Evolutionary conservation across 129 eudicot species (phyloP).

Genomic region (Erigeron canadensis): DNA sequence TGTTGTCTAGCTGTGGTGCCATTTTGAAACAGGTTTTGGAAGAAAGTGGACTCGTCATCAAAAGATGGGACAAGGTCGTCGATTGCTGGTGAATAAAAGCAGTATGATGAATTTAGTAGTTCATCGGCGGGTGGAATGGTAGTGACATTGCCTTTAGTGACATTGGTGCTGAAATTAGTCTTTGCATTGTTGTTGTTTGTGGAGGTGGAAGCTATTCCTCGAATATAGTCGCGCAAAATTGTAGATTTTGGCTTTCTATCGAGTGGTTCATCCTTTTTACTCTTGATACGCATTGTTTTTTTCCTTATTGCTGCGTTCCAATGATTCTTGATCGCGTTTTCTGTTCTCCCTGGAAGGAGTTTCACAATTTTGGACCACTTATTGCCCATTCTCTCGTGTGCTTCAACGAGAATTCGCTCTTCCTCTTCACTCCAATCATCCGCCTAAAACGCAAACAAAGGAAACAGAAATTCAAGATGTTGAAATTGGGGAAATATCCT

Average conservation of each 20-base stretch:
- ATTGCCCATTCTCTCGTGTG: slow-evolving; percentile 49
- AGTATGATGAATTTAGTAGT: not conserved
- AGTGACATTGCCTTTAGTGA: not conserved
- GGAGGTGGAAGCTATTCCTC: slow-evolving; percentile 24
- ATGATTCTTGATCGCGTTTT: slow-evolving; percentile 70
- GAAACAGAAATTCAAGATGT: not conserved
- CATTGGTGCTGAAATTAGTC: slow-evolving; percentile 8
- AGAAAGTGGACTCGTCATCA: slow-evolving; percentile 42
- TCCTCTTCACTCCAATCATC: slow-evolving; percentile 68
- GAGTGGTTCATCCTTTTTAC: slow-evolving; percentile 26
- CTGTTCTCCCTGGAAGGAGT: slow-evolving; percentile 65
- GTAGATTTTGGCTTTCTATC: slow-evolving; percentile 29
- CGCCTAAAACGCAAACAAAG: slow-evolving; percentile 34
- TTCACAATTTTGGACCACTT: slow-evolving; percentile 65
- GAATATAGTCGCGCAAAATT: slow-evolving; percentile 46
- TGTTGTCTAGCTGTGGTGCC: not conserved
- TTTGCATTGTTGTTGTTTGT: not conserved
- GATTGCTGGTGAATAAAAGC: slow-evolving; percentile 25
- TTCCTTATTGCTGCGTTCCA: slow-evolving; percentile 70
- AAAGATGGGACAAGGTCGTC: slow-evolving; percentile 18
- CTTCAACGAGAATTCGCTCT: slow-evolving; percentile 51
- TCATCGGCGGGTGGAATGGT: not conserved
- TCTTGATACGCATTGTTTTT: slow-evolving; percentile 38
- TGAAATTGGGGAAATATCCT: not conserved
- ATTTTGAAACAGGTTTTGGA: slow-evolving; percentile 31